Percentiles rank a stretch among this genome's conserved stretches.
Evolutionary conservation across 345 rosid species (phyloP).

Genomic region (Odontarrhena argentea): DNA sequence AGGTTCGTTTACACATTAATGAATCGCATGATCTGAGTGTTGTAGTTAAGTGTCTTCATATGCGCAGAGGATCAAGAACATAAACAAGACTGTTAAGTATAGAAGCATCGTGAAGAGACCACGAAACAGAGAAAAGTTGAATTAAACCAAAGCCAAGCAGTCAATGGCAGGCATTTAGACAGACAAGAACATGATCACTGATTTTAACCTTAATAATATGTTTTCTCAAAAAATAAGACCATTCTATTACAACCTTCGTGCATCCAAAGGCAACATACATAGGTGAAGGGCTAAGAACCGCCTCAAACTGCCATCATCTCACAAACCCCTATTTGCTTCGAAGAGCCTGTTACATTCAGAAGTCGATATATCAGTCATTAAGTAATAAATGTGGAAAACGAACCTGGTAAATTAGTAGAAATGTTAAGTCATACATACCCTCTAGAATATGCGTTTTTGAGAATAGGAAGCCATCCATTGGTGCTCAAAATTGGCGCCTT

Average conservation of each 20-base stretch:
- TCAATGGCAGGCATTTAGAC: conserved; percentile 39
- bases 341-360: conserved; percentile 32
- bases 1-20: conserved; percentile 1
- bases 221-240: conserved; percentile 34
- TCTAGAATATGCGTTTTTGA: conserved; percentile 37
- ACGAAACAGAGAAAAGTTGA: conserved; percentile 18
- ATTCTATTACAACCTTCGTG: conserved; percentile 26
- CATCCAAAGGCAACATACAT: conserved; percentile 32
- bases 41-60: conserved; percentile 5
- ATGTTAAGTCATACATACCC: conserved; percentile 35
- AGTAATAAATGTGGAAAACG: not conserved
- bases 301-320: conserved; percentile 40
- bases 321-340: conserved; percentile 33
- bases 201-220: conserved; percentile 23
- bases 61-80: not conserved
- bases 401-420: not conserved
- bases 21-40: not conserved
- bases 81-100: not conserved
- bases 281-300: conserved; percentile 27
- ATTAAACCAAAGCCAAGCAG: conserved; percentile 36
- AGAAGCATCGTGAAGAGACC: conserved; percentile 12
- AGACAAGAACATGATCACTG: conserved; percentile 32
- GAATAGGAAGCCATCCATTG: conserved; percentile 21
- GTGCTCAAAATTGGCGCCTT: conserved; percentile 69
- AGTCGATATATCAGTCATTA: conserved; percentile 17